Evolutionary conservation across 2,329 filamentous ascomycete genomes (phyloP).

Genomic region (Colletotrichum sp.): DNA sequence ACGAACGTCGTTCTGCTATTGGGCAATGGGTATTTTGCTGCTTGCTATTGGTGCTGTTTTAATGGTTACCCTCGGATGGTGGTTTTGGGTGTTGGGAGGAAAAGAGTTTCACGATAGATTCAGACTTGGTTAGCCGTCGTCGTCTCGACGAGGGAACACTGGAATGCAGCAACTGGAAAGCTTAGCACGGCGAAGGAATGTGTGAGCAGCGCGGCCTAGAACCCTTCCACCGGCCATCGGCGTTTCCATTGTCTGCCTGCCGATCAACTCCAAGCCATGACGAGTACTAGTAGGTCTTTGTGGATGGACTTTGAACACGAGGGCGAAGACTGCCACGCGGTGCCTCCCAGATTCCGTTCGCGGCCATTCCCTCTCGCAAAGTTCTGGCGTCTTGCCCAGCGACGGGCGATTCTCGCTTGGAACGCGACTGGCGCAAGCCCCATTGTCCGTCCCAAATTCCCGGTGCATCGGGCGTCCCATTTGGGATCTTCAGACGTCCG

Average conservation of each 20-base stretch:
- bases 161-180: neutral
- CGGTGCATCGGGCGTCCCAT: neutral
- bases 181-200: neutral
- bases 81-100: neutral
- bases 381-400: neutral
- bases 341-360: neutral
- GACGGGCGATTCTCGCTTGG: neutral
- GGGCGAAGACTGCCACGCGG: neutral
- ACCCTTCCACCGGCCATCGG: neutral
- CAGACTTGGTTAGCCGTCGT: neutral
- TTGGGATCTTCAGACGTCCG: neutral
- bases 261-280: neutral
- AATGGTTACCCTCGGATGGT: neutral
- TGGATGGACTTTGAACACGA: neutral
- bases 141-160: neutral
- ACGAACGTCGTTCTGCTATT: neutral
- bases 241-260: neutral
- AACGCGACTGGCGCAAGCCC: neutral
- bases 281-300: neutral
- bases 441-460: neutral
- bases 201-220: neutral
- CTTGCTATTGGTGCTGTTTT: neutral
- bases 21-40: neutral
- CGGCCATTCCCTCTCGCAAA: neutral
- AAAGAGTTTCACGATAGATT: slow-evolving; percentile 13